Base-by-base conservation (phyloP, 345 rosid genomes). In the Bretschneidera sinensis region DNA sequence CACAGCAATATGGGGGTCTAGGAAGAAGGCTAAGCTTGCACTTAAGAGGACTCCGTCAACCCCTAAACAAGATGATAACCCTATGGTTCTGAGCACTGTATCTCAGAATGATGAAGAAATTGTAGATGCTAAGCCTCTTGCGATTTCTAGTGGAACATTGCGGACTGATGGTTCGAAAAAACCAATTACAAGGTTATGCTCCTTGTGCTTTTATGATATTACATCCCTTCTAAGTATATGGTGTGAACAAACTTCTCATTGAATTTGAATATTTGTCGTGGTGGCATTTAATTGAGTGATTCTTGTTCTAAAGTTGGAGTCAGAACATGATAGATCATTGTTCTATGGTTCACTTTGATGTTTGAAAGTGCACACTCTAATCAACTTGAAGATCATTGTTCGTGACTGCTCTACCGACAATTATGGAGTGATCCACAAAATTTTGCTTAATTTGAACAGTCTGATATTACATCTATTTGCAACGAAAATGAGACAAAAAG, bases 1-100 rank as follows among this genome's bases (percentile, higher is more conserved):
- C 25, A 91, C 92, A 55, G 89, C 88, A 21, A 83, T 78, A 79
- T 84, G 99, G 96, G 85, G 85, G 18, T 88, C 99, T 17, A 83
- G 97, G 66, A 88, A 86, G 74, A 95, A 86, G 76, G 87, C 95
- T 57, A 88, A 86, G 74, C 79, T 88, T 71, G 87, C 92, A 0
- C 82, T 83, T 60, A 91, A 80, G 78, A 85, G 76, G 77, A 68
- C 66, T 65, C 78, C 66, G 1, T 62, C 65, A 24, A 75, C 71
- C n/a, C 55, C 79, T 61, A 85, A 72, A 77, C 87, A 70, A 35
- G 87, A 82, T 56, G 78, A 72, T 43, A 76, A 73, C 54, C 20
- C 76, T 52, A 14, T 78, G 70, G 55, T 79, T 49, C 33, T 74
- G 62, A 62, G 45, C 65, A 54, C 66, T 60, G 73, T 59, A 51